Evolutionary conservation across 2,329 filamentous ascomycete genomes (phyloP).

Genomic region (Coleophoma cylindrospora): DNA sequence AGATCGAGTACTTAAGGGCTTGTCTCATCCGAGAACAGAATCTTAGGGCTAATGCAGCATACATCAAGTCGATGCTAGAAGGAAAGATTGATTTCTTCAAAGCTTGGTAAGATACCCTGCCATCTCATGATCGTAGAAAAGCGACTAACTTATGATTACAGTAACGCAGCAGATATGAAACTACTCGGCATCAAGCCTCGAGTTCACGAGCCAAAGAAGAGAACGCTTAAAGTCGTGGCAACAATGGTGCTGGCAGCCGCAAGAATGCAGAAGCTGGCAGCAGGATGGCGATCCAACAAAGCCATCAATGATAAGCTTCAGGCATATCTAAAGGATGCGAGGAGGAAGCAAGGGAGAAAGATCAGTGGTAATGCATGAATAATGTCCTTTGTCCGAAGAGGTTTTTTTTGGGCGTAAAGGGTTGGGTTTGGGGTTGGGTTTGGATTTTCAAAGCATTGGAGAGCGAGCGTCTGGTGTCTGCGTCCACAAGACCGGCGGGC

Average conservation of each 20-base stretch:
- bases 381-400: background rate
- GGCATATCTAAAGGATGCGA: slow-evolving; percentile 20
- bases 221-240: slow-evolving; percentile 25
- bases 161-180: slow-evolving; percentile 86
- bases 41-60: slow-evolving; percentile 75
- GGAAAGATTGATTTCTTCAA: slow-evolving; percentile 78
- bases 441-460: no score
- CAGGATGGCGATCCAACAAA: slow-evolving; percentile 43
- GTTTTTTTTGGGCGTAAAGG: no score
- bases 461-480: no score
- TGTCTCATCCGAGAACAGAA: slow-evolving; percentile 74
- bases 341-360: slow-evolving; percentile 6
- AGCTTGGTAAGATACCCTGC: slow-evolving; percentile 68
- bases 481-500: no score
- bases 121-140: slow-evolving; percentile 9
- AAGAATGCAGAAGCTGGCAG: slow-evolving; percentile 42
- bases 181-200: slow-evolving; percentile 63
- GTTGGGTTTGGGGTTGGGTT: no score
- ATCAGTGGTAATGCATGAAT: background rate
- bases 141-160: slow-evolving; percentile 33
- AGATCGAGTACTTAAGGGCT: slow-evolving; percentile 87
- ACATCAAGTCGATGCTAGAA: slow-evolving; percentile 79
- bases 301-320: slow-evolving; percentile 34
- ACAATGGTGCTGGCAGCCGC: slow-evolving; percentile 42
- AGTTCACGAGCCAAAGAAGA: slow-evolving; percentile 8